Percentiles rank a stretch among this genome's conserved stretches.
Evolutionary conservation across 169 alveolate genomes (phyloP).

Genomic region (Amoebophrya sp.): DNA sequence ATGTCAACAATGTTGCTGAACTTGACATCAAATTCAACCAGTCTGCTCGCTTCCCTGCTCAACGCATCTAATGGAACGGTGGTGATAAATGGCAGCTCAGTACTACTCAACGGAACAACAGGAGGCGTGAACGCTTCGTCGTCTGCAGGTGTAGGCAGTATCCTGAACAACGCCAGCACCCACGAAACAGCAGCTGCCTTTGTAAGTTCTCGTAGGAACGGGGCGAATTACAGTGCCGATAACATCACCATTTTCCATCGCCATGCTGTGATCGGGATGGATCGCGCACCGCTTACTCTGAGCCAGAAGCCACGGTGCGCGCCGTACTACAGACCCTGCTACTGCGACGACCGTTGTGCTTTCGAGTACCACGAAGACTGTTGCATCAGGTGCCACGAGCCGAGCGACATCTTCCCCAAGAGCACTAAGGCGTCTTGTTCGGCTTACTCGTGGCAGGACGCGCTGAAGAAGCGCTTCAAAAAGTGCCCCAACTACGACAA

Average conservation of each 20-base stretch:
- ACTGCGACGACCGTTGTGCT: not conserved
- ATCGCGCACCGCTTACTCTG: not conserved
- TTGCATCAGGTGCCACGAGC: not conserved
- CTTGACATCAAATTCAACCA: too few species aligned
- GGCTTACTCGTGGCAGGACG: not conserved
- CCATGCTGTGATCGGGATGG: slow-evolving; percentile 4
- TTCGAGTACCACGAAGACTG: not conserved
- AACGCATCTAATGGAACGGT: too few species aligned
- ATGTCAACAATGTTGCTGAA: too few species aligned
- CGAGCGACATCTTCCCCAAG: not conserved
- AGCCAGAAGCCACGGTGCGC: not conserved
- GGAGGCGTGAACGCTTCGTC: too few species aligned
- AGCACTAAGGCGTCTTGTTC: not conserved
- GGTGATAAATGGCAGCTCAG: too few species aligned
- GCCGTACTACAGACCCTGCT: not conserved
- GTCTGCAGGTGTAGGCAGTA: too few species aligned
- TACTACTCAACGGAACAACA: too few species aligned
- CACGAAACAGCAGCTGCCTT: too few species aligned
- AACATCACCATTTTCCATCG: not conserved
- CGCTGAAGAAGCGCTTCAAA: not conserved
- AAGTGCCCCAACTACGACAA: slow-evolving; percentile 12
- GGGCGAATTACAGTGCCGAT: not conserved
- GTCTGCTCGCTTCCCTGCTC: too few species aligned
- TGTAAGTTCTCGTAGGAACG: too few species aligned
- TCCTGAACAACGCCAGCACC: too few species aligned